Conservation (phyloP, 768 basidiomycete genomes). For the Cystobasidiopsis lactophilus region DNA sequence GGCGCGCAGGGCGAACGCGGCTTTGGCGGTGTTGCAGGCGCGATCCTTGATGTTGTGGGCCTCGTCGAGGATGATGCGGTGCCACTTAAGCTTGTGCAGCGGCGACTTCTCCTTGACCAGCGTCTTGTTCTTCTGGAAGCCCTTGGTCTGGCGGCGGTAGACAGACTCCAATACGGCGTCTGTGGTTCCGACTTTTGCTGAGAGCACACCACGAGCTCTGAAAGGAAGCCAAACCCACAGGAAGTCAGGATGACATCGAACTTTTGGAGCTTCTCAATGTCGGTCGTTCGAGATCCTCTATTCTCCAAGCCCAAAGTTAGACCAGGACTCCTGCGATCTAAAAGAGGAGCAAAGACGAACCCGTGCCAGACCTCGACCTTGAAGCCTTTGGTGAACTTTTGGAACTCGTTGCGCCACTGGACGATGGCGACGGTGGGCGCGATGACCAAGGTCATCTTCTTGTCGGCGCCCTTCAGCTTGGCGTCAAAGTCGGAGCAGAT, state of each 20-base stretch:
- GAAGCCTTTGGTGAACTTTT: conserved; percentile 57
- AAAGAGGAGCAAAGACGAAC: too few relatives aligned
- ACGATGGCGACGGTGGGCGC: conserved; percentile 41
- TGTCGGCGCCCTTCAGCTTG: conserved; percentile 8
- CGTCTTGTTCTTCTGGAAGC: conserved; percentile 64
- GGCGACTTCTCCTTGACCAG: conserved; percentile 75
- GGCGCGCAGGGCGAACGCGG: conserved; percentile 68
- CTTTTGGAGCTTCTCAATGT: conserved; percentile 47
- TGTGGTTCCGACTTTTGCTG: conserved; percentile 29
- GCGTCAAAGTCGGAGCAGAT: conserved; percentile 43
- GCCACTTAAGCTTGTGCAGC: conserved; percentile 63
- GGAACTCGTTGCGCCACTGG: conserved; percentile 89
- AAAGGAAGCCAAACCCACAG: conserved; percentile 25
- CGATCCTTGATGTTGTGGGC: conserved; percentile 76
- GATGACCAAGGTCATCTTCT: conserved; percentile 70
- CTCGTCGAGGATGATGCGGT: conserved; percentile 21
- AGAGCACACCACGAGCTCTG: background rate
- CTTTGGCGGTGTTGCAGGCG: conserved; percentile 81
- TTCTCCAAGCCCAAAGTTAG: too few relatives aligned
- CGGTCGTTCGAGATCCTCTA: conserved; percentile 47
- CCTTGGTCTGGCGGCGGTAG: conserved; percentile 77
- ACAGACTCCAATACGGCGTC: conserved; percentile 76
- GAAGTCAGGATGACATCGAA: conserved; percentile 77
- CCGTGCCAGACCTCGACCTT: conserved; percentile 57
- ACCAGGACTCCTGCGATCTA: too few relatives aligned